phyloP scores from a whole-genome alignment of 2,329 filamentous ascomycete genomes.

The Cadophora gregata region DNA sequence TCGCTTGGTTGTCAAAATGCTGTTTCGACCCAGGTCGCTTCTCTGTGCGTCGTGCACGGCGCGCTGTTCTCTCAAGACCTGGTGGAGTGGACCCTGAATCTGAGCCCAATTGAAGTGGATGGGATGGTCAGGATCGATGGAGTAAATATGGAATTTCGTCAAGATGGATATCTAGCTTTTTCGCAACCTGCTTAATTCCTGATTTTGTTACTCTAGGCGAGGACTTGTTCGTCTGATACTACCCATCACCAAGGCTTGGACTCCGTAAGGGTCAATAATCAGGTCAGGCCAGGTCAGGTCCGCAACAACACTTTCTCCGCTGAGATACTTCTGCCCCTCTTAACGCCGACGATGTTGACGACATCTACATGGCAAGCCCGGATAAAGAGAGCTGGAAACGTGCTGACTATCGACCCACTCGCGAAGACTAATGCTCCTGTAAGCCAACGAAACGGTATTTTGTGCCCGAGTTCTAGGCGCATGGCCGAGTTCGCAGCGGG shows the following conservation, averaged over 20 bases:
- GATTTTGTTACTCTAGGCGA: background rate
- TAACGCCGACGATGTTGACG: conserved; percentile 10
- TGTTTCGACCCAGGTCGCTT: background rate
- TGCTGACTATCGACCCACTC: conserved; percentile 8
- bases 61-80: background rate
- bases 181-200: background rate
- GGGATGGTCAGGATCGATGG: background rate
- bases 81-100: background rate
- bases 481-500: conserved; percentile 11
- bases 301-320: conserved; percentile 10
- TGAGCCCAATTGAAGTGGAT: background rate
- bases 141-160: background rate
- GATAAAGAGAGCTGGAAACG: background rate
- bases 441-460: conserved; percentile 9
- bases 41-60: background rate
- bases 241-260: background rate
- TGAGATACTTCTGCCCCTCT: background rate
- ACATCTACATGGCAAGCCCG: background rate
- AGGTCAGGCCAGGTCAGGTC: background rate
- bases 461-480: conserved; percentile 1
- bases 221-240: background rate
- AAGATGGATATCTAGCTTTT: background rate
- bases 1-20: background rate
- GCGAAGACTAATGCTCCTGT: background rate
- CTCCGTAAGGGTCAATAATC: background rate